Evolutionary conservation across 257 asterid species (phyloP).

Genomic region (Parsonsia alboflavescens): DNA sequence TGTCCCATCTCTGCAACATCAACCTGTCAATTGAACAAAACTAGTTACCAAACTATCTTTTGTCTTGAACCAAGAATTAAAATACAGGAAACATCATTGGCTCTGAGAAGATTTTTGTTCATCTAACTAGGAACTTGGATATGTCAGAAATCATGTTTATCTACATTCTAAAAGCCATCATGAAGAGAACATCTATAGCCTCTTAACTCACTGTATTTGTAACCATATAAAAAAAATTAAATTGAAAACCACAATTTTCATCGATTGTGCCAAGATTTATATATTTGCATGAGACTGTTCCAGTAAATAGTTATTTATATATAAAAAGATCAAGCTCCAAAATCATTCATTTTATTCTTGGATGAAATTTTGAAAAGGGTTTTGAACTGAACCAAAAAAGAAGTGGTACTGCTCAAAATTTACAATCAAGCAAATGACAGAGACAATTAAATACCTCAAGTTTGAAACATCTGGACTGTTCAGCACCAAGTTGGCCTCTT

Average conservation of each 20-base stretch:
- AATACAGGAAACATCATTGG: not conserved
- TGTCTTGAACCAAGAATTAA: not conserved
- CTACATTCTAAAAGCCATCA: not conserved
- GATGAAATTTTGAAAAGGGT: not conserved
- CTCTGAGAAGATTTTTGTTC: not conserved
- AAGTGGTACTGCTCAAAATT: not conserved
- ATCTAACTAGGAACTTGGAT: not conserved
- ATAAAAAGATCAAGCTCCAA: not conserved
- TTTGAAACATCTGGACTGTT: slow-evolving; percentile 96
- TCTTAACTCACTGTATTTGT: not conserved
- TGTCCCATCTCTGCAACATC: slow-evolving; percentile 94
- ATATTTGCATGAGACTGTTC: not conserved
- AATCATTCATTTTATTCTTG: not conserved
- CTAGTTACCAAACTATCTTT: slow-evolving; percentile 6
- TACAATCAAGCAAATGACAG: not conserved
- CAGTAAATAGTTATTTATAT: not conserved
- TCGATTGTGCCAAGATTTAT: not conserved
- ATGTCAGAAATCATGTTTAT: not conserved
- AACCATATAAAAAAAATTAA: not conserved
- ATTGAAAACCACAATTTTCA: not conserved
- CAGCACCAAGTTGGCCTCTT: slow-evolving; percentile 90
- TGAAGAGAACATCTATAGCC: not conserved
- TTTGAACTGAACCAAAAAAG: not conserved
- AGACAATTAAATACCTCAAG: slow-evolving; percentile 61
- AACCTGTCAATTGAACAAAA: slow-evolving; percentile 49